Evolutionary conservation across 306 rosid genomes (phyloP), one percentile per base, ranked within the genome.

Genomic region (Sophora flavescens): DNA sequence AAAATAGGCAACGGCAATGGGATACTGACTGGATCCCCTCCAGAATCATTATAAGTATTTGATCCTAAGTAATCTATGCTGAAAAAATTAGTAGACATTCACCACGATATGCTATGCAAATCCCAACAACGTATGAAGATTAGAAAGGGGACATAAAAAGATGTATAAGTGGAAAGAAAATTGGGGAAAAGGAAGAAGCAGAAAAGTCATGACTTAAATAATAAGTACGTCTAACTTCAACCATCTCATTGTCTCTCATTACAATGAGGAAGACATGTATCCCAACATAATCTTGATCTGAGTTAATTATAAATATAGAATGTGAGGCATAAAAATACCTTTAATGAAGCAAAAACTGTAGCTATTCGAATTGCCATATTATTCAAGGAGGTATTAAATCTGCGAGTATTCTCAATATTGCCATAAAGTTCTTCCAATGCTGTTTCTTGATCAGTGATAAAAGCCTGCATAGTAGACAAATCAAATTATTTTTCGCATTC

Each of bases 281-380:
- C 58, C 44, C 22, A 33, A 76, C 52, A 44, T 71, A 28, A 60
- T 52, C 16, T 78, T 26, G 65, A 69, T 8, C 51, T n/a, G 10
- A 61, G 51, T 26, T 48, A 57, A 15, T 42, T 18, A 52, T 16
- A 39, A 44, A 72, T 56, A 59, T 36, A 64, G 61, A 71, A 77
- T 18, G 50, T 44, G 48, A 51, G 76, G 16, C 13, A 28, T 4
- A 68, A 16, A 42, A 36, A 70, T 74, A 94, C 98, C 93, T 90
- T 95, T 54, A 92, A 44, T 32, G 97, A 95, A 71, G 98, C 98
- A 80, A 95, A 95, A 79, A 95, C 96, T 15, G 98, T 95, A 58
- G 96, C 96, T 12, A 95, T 74, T 82, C 98, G 89, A 83, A 72
- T 89, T 12, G 97, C 96, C 98, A 90, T 92, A 69, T 12, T 72